phyloP scores from a whole-genome alignment of 2,329 filamentous ascomycete species.

The Rhytidhysteron rufulum region DNA sequence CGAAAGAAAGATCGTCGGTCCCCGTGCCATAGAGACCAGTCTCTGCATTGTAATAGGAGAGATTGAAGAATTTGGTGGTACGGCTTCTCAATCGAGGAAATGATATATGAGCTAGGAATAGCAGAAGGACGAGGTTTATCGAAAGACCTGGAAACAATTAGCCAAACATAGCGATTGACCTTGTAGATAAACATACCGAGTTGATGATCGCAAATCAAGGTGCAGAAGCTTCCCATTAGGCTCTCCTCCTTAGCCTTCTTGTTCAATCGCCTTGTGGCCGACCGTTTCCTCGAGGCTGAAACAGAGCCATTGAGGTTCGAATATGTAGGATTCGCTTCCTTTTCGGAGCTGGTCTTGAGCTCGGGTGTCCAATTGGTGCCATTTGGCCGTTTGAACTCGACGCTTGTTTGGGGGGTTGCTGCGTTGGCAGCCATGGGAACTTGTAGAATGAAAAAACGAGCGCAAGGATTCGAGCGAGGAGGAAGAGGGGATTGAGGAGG shows the following conservation, averaged over 20 bases:
- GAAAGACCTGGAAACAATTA: constrained; percentile 62
- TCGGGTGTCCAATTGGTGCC: constrained; percentile 6
- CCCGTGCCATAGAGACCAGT: constrained; percentile 72
- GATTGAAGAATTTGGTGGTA: constrained; percentile 82
- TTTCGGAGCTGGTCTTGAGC: neutral
- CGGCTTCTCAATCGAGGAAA: constrained; percentile 75
- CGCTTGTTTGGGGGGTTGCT: constrained; percentile 3
- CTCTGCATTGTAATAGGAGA: constrained; percentile 74
- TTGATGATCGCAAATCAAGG: constrained; percentile 75
- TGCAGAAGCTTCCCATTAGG: constrained; percentile 57
- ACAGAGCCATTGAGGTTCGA: neutral
- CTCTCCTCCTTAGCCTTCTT: constrained; percentile 61
- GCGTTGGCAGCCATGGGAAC: constrained; percentile 8
- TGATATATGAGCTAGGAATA: constrained; percentile 75
- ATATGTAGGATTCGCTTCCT: neutral
- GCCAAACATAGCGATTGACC: constrained; percentile 1
- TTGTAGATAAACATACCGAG: constrained; percentile 58
- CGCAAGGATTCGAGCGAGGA: constrained; percentile 13
- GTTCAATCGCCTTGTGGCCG: constrained; percentile 48
- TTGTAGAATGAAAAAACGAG: constrained; percentile 12
- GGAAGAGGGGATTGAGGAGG: constrained; percentile 16
- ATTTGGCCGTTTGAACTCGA: constrained; percentile 1
- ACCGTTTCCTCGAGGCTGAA: neutral
- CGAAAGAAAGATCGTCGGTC: constrained; percentile 72
- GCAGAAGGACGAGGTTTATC: constrained; percentile 77